Evolutionary conservation across 176 grass and related monocot genomes (phyloP).

Genomic region (Pontederia crassipes): DNA sequence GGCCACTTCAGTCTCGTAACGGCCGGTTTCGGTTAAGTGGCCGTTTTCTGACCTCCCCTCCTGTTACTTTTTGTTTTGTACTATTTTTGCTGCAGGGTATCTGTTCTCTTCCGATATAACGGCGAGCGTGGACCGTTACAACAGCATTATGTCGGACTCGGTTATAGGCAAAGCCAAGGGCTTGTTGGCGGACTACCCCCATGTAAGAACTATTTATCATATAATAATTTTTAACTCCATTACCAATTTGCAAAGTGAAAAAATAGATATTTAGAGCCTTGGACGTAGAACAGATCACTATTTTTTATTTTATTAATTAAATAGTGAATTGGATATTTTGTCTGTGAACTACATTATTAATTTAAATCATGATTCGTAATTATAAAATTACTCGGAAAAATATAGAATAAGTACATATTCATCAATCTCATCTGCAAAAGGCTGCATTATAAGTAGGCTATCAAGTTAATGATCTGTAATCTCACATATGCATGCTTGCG

Average conservation of each 20-base stretch:
- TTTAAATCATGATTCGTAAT: neutral
- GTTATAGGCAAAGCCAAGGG: conserved; percentile 52
- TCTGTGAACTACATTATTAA: conserved; percentile 6
- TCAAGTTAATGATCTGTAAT: no score
- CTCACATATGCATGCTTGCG: neutral
- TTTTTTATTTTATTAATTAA: neutral
- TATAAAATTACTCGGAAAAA: no score
- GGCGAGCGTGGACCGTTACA: conserved; percentile 53
- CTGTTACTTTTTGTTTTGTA: neutral
- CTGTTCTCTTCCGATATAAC: conserved; percentile 48
- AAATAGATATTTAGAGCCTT: neutral
- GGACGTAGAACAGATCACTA: neutral
- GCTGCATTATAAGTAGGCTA: no score
- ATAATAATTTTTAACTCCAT: neutral
- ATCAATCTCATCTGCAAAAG: no score
- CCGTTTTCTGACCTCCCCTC: neutral
- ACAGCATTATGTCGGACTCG: conserved; percentile 47
- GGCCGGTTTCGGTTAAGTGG: neutral
- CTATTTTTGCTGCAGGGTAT: conserved; percentile 30
- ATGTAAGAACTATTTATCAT: conserved; percentile 8
- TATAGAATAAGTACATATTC: no score
- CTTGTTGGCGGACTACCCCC: conserved; percentile 36
- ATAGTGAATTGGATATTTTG: neutral
- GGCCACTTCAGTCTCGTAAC: neutral
- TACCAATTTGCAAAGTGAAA: no score